Evolutionary conservation across 129 eudicot species (phyloP), one percentile per base, ranked within the genome.

Genomic region (Lactuca saligna): DNA sequence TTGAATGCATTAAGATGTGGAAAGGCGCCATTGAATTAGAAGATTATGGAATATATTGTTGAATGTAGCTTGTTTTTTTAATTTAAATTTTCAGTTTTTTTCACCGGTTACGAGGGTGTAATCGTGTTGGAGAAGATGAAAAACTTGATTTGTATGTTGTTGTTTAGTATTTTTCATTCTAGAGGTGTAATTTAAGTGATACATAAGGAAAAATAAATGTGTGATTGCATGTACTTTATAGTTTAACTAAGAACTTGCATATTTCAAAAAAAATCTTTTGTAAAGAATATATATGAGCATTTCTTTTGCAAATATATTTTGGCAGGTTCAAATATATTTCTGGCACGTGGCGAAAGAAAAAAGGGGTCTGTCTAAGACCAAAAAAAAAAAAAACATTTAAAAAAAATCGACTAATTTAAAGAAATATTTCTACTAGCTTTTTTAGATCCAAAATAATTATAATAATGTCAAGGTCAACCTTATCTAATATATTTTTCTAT

Each of bases 1-100:
- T 51, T 58, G 4, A 91, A 91, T 78, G 95, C 88, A 64, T 41
- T 87, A 34, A 84, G 73, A 57, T 91, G 97, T 76, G 95, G 97
- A 4, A 70, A 66, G 65, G 89, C 91, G 20, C 72, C 76, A 73
- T 15, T 29, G 14, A 75, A 72, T 64, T 63, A 75, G 38, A 35
- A 76, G 34, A 72, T 38, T 1, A 39, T 38, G 4, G 46, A 54
- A 62, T 54, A 62, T 54, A 14, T 11, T 53, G 65, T 8, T 61
- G 71, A 13, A 57, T 32, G 55, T 57, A 44, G 56, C 56, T 70
- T 38, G 58, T 62, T n/a, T 67, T n/a, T 59, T 50, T 54, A 8
- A 35, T 67, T 7, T 17, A 59, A 5, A 32, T 34, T 67, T 72
- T 69, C 9, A 1, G 51, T 11, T 46, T 71, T 42, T 57, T 32